phyloP scores from a whole-genome alignment of 805 yeast genomes.

The Candida tallmaniae region DNA sequence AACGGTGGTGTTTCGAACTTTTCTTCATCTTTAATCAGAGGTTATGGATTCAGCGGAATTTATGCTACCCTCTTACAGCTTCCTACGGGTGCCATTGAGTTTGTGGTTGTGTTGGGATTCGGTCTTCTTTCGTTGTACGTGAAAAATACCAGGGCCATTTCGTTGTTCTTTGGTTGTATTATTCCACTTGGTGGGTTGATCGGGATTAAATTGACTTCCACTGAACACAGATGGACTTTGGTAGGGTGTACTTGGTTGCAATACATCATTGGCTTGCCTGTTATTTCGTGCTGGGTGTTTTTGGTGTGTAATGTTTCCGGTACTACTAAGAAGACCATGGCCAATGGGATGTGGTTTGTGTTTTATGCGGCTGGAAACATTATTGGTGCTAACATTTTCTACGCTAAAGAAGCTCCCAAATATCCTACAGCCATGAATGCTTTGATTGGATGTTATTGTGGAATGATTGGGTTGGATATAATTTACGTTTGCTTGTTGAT shows the following conservation, averaged over 20 bases:
- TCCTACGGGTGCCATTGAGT: slow-evolving; percentile 24
- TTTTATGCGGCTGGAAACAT: slow-evolving; percentile 27
- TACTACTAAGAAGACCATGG: slow-evolving; percentile 19
- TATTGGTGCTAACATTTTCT: slow-evolving; percentile 22
- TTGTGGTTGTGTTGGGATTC: slow-evolving; percentile 21
- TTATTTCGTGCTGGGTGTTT: slow-evolving; percentile 22
- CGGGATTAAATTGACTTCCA: slow-evolving; percentile 17
- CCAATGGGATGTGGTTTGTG: slow-evolving; percentile 19
- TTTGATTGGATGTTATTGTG: slow-evolving; percentile 18
- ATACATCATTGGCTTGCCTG: slow-evolving; percentile 27
- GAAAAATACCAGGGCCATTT: slow-evolving; percentile 14
- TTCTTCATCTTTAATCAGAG: slow-evolving; percentile 22
- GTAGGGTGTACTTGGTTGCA: slow-evolving; percentile 29
- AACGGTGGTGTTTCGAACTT: slow-evolving; percentile 26
- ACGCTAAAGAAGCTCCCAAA: slow-evolving; percentile 20
- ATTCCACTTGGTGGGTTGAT: slow-evolving; percentile 23
- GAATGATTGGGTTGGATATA: slow-evolving; percentile 16
- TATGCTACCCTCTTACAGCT: slow-evolving; percentile 23
- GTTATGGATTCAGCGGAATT: slow-evolving; percentile 29
- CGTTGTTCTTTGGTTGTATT: slow-evolving; percentile 15
- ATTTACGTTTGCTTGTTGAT: slow-evolving; percentile 11
- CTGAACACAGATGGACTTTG: slow-evolving; percentile 19
- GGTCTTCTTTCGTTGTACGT: slow-evolving; percentile 20
- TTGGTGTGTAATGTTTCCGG: slow-evolving; percentile 21
- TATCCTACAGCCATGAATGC: slow-evolving; percentile 21